phyloP scores from a whole-genome alignment of 805 yeast species.

The Cyberlindnera subsufficiens region DNA sequence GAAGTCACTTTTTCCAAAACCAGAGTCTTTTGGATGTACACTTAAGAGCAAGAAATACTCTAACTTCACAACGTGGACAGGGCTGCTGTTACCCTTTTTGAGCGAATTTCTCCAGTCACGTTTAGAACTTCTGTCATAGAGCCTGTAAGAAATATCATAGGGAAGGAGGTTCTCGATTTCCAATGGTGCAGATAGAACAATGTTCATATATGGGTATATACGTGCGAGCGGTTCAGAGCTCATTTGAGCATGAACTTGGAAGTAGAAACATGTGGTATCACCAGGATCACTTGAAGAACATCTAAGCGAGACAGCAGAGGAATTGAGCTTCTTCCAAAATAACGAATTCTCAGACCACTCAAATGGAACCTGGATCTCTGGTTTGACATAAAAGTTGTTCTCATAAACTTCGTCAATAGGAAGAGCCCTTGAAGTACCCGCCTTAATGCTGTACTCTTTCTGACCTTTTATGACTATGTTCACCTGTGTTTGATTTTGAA shows the following conservation, averaged over 20 bases:
- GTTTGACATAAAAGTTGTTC: constrained; percentile 54
- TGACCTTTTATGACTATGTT: constrained; percentile 32
- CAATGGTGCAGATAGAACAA: constrained; percentile 78
- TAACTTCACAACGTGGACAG: constrained; percentile 75
- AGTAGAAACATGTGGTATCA: constrained; percentile 48
- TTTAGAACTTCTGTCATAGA: constrained; percentile 68
- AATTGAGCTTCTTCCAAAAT: constrained; percentile 58
- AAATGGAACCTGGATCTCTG: constrained; percentile 49
- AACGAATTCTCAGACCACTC: constrained; percentile 63
- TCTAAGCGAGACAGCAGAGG: constrained; percentile 46
- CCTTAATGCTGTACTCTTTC: constrained; percentile 35
- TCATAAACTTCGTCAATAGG: constrained; percentile 69
- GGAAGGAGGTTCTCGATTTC: constrained; percentile 84
- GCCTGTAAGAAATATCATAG: constrained; percentile 64
- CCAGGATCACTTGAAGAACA: constrained; percentile 43
- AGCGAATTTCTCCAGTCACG: constrained; percentile 63
- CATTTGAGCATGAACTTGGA: constrained; percentile 67
- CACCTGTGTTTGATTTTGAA: constrained; percentile 61
- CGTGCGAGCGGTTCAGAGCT: constrained; percentile 62
- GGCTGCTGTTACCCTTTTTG: constrained; percentile 58
- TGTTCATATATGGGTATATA: constrained; percentile 78
- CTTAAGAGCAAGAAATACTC: constrained; percentile 66
- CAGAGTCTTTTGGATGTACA: constrained; percentile 57
- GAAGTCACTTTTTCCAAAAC: constrained; percentile 61
- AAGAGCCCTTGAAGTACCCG: constrained; percentile 56